phyloP scores from a whole-genome alignment of 2,329 filamentous ascomycete species.

The Arachnopeziza araneosa region DNA sequence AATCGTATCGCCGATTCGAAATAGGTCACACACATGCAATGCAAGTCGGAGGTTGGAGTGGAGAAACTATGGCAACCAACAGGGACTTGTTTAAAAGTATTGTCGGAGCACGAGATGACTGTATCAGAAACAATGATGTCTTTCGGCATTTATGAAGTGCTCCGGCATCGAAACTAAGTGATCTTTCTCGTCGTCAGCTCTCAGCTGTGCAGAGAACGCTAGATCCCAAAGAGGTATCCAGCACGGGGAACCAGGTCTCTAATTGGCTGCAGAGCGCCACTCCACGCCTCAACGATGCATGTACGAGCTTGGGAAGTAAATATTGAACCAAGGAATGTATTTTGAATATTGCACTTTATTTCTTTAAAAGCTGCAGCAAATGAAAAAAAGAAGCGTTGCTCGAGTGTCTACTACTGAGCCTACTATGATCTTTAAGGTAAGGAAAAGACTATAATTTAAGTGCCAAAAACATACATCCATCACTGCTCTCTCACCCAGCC shows the following conservation, averaged over 20 bases:
- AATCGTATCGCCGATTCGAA: not conserved
- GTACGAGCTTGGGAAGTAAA: not conserved
- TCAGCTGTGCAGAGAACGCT: not conserved
- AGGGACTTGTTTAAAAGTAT: not conserved
- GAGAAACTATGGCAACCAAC: not conserved
- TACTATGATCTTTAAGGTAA: too few relatives aligned
- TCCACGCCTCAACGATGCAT: not conserved
- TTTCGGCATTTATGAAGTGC: not conserved
- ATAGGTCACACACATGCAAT: not conserved
- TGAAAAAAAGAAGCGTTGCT: too few relatives aligned
- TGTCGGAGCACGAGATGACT: not conserved
- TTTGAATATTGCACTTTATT: too few relatives aligned
- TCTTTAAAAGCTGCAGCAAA: too few relatives aligned
- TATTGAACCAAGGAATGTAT: too few relatives aligned
- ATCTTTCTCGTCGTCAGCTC: not conserved
- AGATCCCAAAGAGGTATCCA: conserved; percentile 1
- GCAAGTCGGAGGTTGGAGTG: not conserved
- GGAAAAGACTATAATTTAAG: too few relatives aligned
- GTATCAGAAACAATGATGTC: not conserved
- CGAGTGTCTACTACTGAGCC: too few relatives aligned
- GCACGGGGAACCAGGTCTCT: not conserved
- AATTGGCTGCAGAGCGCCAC: not conserved
- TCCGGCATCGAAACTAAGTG: not conserved
- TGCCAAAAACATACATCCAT: too few relatives aligned
- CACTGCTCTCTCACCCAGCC: too few relatives aligned